Percentiles rank a stretch among this genome's conserved stretches.
Evolutionary conservation across 2,329 filamentous ascomycete genomes (phyloP).

Genomic region (Fusarium caatingaense): DNA sequence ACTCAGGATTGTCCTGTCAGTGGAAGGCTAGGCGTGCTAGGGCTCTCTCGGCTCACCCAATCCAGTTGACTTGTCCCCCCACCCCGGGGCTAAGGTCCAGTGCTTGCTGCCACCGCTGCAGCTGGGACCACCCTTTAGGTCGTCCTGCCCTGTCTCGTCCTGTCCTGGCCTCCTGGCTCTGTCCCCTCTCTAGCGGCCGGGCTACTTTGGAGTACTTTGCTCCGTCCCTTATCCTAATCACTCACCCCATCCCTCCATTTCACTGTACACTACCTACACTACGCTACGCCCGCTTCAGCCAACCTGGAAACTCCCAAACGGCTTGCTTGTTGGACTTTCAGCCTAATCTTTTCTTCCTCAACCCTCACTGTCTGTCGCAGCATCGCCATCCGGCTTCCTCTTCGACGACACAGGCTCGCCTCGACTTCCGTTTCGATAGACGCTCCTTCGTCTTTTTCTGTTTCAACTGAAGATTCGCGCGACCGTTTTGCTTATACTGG

Average conservation of each 20-base stretch:
- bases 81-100: slow-evolving; percentile 26
- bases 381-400: slow-evolving; percentile 28
- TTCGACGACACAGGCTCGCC: slow-evolving; percentile 28
- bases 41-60: slow-evolving; percentile 6
- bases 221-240: slow-evolving; percentile 28
- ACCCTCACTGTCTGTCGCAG: slow-evolving; percentile 23
- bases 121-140: slow-evolving; percentile 32
- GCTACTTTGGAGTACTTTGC: slow-evolving; percentile 30
- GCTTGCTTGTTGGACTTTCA: slow-evolving; percentile 28
- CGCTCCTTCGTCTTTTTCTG: slow-evolving; percentile 15
- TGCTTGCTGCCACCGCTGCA: slow-evolving; percentile 34
- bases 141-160: slow-evolving; percentile 4
- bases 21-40: slow-evolving; percentile 29
- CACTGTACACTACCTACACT: slow-evolving; percentile 11
- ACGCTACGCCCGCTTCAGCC: slow-evolving; percentile 38
- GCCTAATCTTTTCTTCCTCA: slow-evolving; percentile 30
- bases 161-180: slow-evolving; percentile 16
- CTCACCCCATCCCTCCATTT: slow-evolving; percentile 20
- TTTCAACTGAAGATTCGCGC: slow-evolving; percentile 2
- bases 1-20: slow-evolving; percentile 24
- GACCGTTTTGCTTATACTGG: slow-evolving; percentile 13
- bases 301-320: slow-evolving; percentile 32
- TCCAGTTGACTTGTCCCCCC: slow-evolving; percentile 10
- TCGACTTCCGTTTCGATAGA: slow-evolving; percentile 8
- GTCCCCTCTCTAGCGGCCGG: slow-evolving; percentile 21